Evolutionary conservation across 1,284 basidiomycete species (phyloP).

Genomic region (Sanguinoderma infundibulare): DNA sequence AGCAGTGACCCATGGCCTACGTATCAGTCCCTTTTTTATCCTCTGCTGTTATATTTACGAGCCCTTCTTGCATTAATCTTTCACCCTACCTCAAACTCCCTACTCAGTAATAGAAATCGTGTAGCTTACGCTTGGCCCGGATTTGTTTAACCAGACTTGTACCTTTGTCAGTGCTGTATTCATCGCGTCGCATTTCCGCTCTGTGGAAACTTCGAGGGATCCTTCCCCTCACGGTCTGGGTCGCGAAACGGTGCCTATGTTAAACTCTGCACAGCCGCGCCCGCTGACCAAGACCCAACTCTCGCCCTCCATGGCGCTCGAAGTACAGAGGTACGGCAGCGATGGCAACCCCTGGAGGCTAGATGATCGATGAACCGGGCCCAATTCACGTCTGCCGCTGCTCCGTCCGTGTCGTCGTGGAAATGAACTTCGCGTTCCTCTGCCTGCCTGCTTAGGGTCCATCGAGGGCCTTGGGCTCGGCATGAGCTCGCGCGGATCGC

Average conservation of each 20-base stretch:
- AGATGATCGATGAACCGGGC: neutral
- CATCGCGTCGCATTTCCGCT: neutral
- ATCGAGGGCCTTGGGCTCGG: too few relatives aligned
- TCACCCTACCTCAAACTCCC: neutral
- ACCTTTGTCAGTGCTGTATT: too few relatives aligned
- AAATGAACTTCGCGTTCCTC: neutral
- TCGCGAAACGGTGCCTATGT: neutral
- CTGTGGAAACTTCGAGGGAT: neutral
- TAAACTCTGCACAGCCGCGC: neutral
- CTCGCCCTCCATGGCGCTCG: neutral
- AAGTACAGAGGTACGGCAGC: neutral
- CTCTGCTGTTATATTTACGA: too few relatives aligned
- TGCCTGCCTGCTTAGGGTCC: too few relatives aligned
- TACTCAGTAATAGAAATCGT: too few relatives aligned
- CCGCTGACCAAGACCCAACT: conserved; percentile 1
- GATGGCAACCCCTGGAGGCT: neutral
- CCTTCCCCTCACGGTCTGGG: neutral
- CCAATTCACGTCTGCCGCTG: neutral
- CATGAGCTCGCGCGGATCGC: neutral
- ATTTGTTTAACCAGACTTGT: too few relatives aligned
- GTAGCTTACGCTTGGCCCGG: too few relatives aligned
- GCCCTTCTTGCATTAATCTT: too few relatives aligned
- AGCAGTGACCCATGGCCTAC: neutral
- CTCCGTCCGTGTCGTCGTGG: neutral
- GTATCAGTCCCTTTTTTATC: too few relatives aligned